A percentile compares a stretch with the other conserved stretches of the same genome.
phyloP scores from a whole-genome alignment of 2,329 filamentous ascomycete genomes.

The Alternaria hordeiaustralica region DNA sequence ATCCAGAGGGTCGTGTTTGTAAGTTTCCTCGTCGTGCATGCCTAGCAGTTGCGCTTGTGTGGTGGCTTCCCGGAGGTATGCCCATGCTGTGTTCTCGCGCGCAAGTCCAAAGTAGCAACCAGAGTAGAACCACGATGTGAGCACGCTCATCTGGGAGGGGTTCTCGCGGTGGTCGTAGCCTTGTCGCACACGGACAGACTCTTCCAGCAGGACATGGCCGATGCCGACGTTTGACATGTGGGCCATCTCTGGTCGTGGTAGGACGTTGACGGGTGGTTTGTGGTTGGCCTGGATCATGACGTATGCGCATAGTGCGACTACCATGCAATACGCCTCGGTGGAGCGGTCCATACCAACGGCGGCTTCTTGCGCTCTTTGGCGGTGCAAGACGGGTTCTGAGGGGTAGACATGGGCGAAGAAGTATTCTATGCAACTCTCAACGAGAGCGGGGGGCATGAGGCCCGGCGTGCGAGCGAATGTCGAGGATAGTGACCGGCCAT shows the following conservation, averaged over 20 bases:
- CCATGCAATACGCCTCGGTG: conserved; percentile 64
- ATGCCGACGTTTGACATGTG: conserved; percentile 53
- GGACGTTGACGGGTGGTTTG: conserved; percentile 51
- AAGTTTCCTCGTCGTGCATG: conserved; percentile 65
- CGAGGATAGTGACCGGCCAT: conserved; percentile 51
- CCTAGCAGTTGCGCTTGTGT: conserved; percentile 65
- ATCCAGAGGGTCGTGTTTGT: conserved; percentile 59
- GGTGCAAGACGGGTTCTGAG: conserved; percentile 67
- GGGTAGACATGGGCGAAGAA: conserved; percentile 69
- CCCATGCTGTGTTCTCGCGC: conserved; percentile 67
- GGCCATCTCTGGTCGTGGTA: conserved; percentile 54
- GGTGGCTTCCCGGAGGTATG: conserved; percentile 66
- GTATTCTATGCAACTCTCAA: conserved; percentile 63
- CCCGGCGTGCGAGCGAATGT: conserved; percentile 56
- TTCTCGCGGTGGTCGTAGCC: conserved; percentile 65
- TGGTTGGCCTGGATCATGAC: conserved; percentile 59
- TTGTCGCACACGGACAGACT: conserved; percentile 63
- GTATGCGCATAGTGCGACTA: conserved; percentile 59
- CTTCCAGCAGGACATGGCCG: conserved; percentile 64
- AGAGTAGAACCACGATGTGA: conserved; percentile 68
- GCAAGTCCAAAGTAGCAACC: conserved; percentile 68
- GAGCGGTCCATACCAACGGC: conserved; percentile 59
- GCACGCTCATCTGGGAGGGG: conserved; percentile 61
- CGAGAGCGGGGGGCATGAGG: conserved; percentile 58
- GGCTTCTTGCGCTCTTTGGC: conserved; percentile 58